Evolutionary conservation across 345 rosid species (phyloP).

Genomic region (Aquilaria malaccensis): DNA sequence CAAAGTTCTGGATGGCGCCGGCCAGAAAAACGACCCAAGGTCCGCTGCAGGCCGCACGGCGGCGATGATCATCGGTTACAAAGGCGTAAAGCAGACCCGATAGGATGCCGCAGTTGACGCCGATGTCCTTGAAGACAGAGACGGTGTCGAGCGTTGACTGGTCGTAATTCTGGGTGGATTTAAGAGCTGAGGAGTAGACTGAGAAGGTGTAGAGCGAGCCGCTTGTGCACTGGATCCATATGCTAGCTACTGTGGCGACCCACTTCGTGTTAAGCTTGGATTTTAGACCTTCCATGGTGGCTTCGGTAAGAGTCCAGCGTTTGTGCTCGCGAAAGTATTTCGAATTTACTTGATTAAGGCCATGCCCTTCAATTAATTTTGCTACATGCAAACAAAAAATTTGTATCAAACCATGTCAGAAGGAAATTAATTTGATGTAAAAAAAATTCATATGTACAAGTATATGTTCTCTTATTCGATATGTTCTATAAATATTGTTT

Average conservation of each 20-base stretch:
- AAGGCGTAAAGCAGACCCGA: slow-evolving; percentile 71
- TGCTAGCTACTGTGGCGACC: slow-evolving; percentile 73
- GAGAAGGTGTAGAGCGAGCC: slow-evolving; percentile 79
- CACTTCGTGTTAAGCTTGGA: slow-evolving; percentile 33
- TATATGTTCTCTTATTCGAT: too few species aligned
- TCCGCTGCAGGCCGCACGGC: slow-evolving; percentile 19
- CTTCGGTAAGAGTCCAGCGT: too few species aligned
- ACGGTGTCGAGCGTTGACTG: slow-evolving; percentile 94
- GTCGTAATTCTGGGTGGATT: slow-evolving; percentile 70
- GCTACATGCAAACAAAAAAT: too few species aligned
- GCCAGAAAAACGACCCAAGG: slow-evolving; percentile 70
- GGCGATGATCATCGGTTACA: slow-evolving; percentile 26
- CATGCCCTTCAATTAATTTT: too few species aligned
- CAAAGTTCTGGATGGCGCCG: slow-evolving; percentile 65
- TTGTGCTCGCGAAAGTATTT: too few species aligned
- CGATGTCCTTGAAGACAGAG: slow-evolving; percentile 94
- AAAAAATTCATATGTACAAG: too few species aligned
- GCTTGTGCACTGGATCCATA: slow-evolving; percentile 72
- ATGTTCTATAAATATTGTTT: too few species aligned
- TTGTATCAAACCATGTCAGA: too few species aligned
- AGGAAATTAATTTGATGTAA: too few species aligned
- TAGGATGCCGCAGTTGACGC: slow-evolving; percentile 76
- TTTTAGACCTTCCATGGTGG: neutral
- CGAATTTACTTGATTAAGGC: too few species aligned
- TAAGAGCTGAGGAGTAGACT: slow-evolving; percentile 67